Base-by-base conservation (phyloP, 2,329 filamentous ascomycete genomes). In the Aspergillus thermomutatus region DNA sequence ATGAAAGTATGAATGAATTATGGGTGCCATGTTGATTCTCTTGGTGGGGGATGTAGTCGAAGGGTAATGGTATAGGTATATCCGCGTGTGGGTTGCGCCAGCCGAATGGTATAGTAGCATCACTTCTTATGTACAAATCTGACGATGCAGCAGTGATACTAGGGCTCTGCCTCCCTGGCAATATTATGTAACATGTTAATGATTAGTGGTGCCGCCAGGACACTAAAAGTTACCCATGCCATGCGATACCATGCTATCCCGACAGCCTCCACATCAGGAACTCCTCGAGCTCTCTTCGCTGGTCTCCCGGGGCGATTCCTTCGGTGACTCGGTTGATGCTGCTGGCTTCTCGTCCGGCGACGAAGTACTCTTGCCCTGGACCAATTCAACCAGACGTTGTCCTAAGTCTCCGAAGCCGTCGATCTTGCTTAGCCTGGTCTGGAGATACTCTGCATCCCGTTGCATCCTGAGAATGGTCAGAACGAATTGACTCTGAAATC, bases 371-470 rank as follows among this genome's bases (percentile, higher is more conserved):
- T 79, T 79, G 11, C 68, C 67, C 47, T 74, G 67, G 31, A 77
- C 69, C 21, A 78, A 53, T 54, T 83, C 82, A 11, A 87, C 75
- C 4, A 97, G 80, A 60, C 87, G 82, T 37, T 88, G 83, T 28
- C 89, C 90, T 2, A 90, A 80, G 62, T 92, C 87, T 9, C 83
- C 87, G 57, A 91, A 90, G 1, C 90, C 91, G 52, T 94, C 88
- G 41, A 96, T 83, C 69, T 90, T 92, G 63, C 85, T 82, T 6
- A 96, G 81, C 63, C 86, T 87, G 1, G 81, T 76, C 50, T 86
- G 82, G 65, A 96, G 88, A 63, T 87, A 84, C 55, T 92, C 85
- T 17, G 91, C 83, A 68, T 96, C 92, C 49, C 83, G 83, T 50
- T 90, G 78, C 80, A 97, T 87, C 69, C 91, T 94, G 52, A 8